phyloP scores from a whole-genome alignment of 768 basidiomycete genomes.

The Phanerochaete carnosa region DNA sequence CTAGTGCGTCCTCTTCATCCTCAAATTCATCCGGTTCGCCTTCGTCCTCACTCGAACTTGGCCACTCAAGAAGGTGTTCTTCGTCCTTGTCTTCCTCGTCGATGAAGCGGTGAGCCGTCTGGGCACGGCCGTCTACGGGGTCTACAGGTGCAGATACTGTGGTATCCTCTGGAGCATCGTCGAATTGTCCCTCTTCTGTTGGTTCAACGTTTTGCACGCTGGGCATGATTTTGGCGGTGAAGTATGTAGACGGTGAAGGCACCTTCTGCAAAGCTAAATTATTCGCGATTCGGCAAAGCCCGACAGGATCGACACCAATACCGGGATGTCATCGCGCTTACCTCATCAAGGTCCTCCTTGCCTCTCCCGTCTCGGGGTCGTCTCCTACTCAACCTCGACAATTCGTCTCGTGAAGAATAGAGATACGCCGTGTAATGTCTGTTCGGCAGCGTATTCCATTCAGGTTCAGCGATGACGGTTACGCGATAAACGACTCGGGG shows the following conservation, averaged over 20 bases:
- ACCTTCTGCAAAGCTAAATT: not conserved
- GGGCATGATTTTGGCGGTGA: not conserved
- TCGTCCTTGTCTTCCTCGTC: conserved; percentile 31
- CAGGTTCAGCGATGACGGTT: conserved; percentile 16
- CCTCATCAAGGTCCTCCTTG: not conserved
- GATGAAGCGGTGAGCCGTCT: conserved; percentile 30
- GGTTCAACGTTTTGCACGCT: conserved; percentile 8
- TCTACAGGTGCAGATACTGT: not conserved
- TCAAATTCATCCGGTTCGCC: conserved; percentile 37
- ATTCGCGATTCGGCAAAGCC: not conserved
- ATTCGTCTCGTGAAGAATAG: not conserved
- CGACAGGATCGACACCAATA: conserved; percentile 1
- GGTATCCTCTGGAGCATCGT: conserved; percentile 48
- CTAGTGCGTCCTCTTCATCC: conserved; percentile 37
- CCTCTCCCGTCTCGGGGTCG: not conserved
- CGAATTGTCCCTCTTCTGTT: conserved; percentile 54
- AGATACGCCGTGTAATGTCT: not conserved
- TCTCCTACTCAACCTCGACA: not conserved
- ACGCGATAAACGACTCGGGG: conserved; percentile 8
- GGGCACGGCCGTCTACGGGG: conserved; percentile 13
- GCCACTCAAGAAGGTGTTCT: conserved; percentile 22
- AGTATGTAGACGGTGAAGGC: not conserved
- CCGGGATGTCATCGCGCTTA: not conserved
- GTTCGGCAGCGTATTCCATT: conserved; percentile 21
- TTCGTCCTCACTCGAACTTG: conserved; percentile 30